These are phyloP conservation scores for Abortiporus biennis DNA, from an alignment of 1,284 basidiomycete genomes.

Conservation along the genomic window DNA sequence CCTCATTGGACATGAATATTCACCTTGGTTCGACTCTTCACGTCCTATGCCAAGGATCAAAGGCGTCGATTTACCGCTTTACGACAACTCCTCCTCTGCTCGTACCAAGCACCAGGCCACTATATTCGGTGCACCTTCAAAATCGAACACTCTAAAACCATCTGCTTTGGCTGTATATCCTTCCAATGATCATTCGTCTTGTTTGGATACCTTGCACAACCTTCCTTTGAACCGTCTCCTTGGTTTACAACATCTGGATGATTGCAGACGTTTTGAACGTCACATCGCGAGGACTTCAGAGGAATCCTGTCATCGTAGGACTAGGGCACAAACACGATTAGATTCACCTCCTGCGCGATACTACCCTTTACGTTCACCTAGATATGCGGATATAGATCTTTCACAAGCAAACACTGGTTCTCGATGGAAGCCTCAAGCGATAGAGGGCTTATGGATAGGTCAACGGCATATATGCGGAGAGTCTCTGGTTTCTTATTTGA, in stretches of 20 bases:
- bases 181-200: not conserved
- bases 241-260: no score
- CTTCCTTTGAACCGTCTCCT: no score
- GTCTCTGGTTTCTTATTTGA: slow-evolving; percentile 19
- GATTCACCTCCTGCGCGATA: slow-evolving; percentile 17
- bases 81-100: not conserved
- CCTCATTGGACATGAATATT: no score
- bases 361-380: slow-evolving; percentile 14
- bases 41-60: not conserved
- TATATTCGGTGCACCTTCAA: not conserved
- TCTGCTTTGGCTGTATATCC: not conserved
- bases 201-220: no score
- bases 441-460: slow-evolving; percentile 8
- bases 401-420: slow-evolving; percentile 1
- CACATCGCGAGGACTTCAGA: no score
- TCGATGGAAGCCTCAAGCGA: slow-evolving; percentile 7
- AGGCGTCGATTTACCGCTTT: not conserved
- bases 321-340: no score
- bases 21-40: not conserved
- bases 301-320: no score
- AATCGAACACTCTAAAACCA: not conserved
- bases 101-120: not conserved
- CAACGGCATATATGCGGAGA: slow-evolving; percentile 4
- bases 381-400: no score
- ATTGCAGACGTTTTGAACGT: no score